Percentiles rank a stretch among this genome's conserved stretches.
Evolutionary conservation across 139 green algal species (phyloP).

Genomic region (Micractinium conductrix): DNA sequence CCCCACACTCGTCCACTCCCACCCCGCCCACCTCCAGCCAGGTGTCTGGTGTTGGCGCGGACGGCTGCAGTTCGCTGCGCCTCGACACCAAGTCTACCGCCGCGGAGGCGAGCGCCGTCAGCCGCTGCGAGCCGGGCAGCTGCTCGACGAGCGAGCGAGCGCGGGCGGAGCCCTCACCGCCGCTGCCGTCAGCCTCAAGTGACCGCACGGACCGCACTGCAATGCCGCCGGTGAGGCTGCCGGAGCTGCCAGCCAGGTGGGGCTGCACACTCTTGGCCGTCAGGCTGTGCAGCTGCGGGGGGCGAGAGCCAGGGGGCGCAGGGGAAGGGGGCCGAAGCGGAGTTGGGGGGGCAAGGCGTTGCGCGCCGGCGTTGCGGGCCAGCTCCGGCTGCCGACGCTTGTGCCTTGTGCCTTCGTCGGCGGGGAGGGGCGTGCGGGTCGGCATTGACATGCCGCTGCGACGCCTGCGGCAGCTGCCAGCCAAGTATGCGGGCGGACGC

Average conservation of each 20-base stretch:
- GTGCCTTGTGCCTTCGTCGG: no score
- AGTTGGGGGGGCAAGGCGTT: no score
- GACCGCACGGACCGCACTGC: background rate
- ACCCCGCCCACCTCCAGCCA: conserved; percentile 23
- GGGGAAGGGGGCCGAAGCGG: background rate
- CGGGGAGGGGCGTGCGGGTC: no score
- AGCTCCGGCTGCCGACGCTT: no score
- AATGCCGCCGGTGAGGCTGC: conserved; percentile 11
- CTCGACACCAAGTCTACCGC: no score
- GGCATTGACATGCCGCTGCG: no score
- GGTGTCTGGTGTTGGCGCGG: background rate
- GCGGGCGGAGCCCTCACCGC: background rate
- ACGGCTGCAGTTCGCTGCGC: no score
- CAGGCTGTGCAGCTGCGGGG: conserved; percentile 20
- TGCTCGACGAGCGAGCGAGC: conserved; percentile 19
- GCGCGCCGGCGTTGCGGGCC: no score
- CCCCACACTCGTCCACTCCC: no score
- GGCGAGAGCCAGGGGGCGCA: background rate
- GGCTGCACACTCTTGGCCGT: conserved; percentile 1
- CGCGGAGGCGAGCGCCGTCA: background rate
- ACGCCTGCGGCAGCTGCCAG: no score
- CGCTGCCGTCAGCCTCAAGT: background rate
- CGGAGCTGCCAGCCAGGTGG: background rate
- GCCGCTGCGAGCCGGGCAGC: background rate
- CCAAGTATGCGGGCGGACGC: no score